phyloP scores from a whole-genome alignment of 2,329 filamentous ascomycete genomes.

The Neofusicoccum parvum region DNA sequence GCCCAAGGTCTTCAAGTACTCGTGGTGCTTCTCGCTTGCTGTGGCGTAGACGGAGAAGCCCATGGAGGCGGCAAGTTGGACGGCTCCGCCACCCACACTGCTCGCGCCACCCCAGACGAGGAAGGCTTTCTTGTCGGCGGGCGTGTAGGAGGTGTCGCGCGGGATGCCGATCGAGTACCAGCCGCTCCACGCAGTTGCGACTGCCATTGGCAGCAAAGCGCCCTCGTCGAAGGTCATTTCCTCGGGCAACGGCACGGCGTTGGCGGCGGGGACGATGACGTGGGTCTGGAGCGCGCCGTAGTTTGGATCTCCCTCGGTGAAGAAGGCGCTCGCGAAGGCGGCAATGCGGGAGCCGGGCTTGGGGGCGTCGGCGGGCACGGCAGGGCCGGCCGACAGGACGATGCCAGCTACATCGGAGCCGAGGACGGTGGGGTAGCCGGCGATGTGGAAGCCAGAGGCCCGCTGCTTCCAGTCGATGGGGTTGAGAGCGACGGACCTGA shows the following conservation, averaged over 20 bases:
- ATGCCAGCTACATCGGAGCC: slow-evolving; percentile 50
- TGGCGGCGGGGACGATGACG: slow-evolving; percentile 29
- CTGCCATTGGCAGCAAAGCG: slow-evolving; percentile 58
- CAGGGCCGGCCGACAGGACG: slow-evolving; percentile 46
- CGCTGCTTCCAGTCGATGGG: slow-evolving; percentile 50
- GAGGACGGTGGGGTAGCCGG: slow-evolving; percentile 45
- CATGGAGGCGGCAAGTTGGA: slow-evolving; percentile 21
- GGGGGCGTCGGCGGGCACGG: slow-evolving; percentile 34
- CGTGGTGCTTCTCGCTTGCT: slow-evolving; percentile 23
- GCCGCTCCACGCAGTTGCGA: slow-evolving; percentile 57
- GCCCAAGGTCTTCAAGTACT: slow-evolving; percentile 21
- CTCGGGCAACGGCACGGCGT: slow-evolving; percentile 33
- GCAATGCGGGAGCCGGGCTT: slow-evolving; percentile 34
- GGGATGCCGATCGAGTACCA: slow-evolving; percentile 59
- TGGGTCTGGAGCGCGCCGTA: slow-evolving; percentile 58
- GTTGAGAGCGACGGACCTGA: slow-evolving; percentile 54
- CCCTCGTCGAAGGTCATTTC: slow-evolving; percentile 42
- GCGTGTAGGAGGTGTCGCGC: slow-evolving; percentile 35
- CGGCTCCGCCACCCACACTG: slow-evolving; percentile 22
- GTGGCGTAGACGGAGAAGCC: slow-evolving; percentile 24
- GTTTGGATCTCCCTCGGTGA: slow-evolving; percentile 56
- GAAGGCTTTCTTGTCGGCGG: slow-evolving; percentile 29
- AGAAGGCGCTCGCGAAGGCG: slow-evolving; percentile 40
- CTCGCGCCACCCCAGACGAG: slow-evolving; percentile 25
- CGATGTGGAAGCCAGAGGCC: slow-evolving; percentile 46